Evolutionary conservation across 345 rosid species (phyloP), one percentile per base, ranked within the genome.

Genomic region (Aquilaria malaccensis): DNA sequence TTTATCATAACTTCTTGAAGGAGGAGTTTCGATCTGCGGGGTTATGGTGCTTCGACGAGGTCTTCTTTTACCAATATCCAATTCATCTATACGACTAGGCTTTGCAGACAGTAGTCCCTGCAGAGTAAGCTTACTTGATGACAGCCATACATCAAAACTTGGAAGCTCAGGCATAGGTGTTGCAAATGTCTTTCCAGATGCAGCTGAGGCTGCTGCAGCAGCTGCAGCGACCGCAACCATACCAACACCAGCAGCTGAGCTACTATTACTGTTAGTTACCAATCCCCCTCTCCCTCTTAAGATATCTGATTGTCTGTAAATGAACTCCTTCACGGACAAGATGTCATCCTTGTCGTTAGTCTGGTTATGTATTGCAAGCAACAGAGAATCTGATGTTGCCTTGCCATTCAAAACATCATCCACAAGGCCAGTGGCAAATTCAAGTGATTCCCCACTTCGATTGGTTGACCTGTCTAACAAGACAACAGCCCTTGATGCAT

Each of bases 181-280:
- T 59, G 70, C 43, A 57, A 57, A 71, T 41, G 80, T 56, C 77
- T 89, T 89, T 49, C 81, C 84, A 58, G 85, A 81, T 58, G 82
- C 80, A 67, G 83, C 85, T 45, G 94, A 89, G 66, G 89, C 97
- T 50, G 97, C 94, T 0, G 85, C 95, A 7, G 97, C 94, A 6
- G 97, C 94, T 5, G 94, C 94, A 58, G 96, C 97, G 65, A 73
- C 88, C 56, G 97, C 95, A 52, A 83, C 89, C 95, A 85, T 86
- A 59, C 96, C 94, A 59, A 76, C 87, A 30, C 86, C 97, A 68
- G 74, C 79, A 64, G 77, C 78, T 7, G 87, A 70, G 72, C 85
- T 81, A 67, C 76, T 73, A 58, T 72, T 82, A 37, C 79, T 37
- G 63, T 77, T 73, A 43, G 73, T 60, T 55, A 76, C 79, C 66